These are phyloP conservation scores for Afroboletus lepidellus DNA, from an alignment of 1,284 basidiomycete species.

Conservation along the genomic window DNA sequence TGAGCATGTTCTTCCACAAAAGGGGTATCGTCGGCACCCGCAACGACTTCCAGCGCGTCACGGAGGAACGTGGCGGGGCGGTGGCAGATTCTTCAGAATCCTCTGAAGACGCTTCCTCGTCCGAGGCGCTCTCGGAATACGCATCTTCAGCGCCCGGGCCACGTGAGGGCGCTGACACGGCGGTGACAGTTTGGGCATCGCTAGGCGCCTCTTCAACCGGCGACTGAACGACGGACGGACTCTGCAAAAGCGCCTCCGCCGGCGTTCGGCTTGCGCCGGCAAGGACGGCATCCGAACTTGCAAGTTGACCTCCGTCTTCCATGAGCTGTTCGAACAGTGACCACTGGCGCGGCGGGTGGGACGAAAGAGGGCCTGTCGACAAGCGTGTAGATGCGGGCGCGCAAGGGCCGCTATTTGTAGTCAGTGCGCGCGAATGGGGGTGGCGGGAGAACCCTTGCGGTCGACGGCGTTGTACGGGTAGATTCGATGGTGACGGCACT, in stretches of 20 bases:
- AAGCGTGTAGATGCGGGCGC: background rate
- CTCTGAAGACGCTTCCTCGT: slow-evolving; percentile 24
- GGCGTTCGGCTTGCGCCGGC: slow-evolving; percentile 7
- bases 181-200: background rate
- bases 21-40: slow-evolving; percentile 44
- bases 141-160: background rate
- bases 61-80: slow-evolving; percentile 8
- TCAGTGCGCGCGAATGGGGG: background rate
- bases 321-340: slow-evolving; percentile 69
- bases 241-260: slow-evolving; percentile 4
- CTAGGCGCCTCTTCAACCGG: slow-evolving; percentile 16
- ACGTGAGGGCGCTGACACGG: background rate
- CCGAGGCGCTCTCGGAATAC: background rate
- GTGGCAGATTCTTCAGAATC: slow-evolving; percentile 20
- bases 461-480: slow-evolving; percentile 1
- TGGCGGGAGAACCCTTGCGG: slow-evolving; percentile 19
- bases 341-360: slow-evolving; percentile 48
- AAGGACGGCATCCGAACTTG: slow-evolving; percentile 15
- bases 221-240: slow-evolving; percentile 13
- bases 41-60: slow-evolving; percentile 8
- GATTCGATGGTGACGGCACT: slow-evolving; percentile 16
- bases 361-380: background rate
- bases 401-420: slow-evolving; percentile 3
- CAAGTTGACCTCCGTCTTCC: slow-evolving; percentile 56
- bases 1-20: slow-evolving; percentile 75